These are phyloP conservation scores for Euphorbia tirucalli DNA, from an alignment of 345 rosid genomes.

Conservation along the genomic window DNA sequence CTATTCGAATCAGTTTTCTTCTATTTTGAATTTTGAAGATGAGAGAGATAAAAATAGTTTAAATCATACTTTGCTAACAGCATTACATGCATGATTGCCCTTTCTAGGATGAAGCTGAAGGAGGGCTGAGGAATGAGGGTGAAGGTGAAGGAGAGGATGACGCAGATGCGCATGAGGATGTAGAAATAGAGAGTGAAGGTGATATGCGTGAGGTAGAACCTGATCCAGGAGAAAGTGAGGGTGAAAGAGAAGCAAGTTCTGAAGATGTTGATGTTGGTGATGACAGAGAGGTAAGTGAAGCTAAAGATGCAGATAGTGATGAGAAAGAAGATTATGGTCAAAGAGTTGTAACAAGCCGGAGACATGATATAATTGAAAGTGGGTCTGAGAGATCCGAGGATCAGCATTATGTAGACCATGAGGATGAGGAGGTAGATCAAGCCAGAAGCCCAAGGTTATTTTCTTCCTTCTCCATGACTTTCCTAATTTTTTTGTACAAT, in stretches of 20 bases:
- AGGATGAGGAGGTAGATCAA: slow-evolving; percentile 90
- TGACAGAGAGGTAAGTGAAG: slow-evolving; percentile 66
- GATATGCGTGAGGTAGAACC: slow-evolving; percentile 61
- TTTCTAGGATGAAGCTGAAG: slow-evolving; percentile 65
- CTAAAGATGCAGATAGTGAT: slow-evolving; percentile 65
- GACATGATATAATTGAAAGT: slow-evolving; percentile 69
- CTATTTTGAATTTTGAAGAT: background rate
- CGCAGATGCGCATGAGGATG: slow-evolving; percentile 61
- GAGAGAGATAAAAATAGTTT: background rate
- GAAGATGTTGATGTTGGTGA: slow-evolving; percentile 54
- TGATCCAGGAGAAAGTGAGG: slow-evolving; percentile 89
- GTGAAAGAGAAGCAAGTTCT: slow-evolving; percentile 81
- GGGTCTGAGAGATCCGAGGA: slow-evolving; percentile 87
- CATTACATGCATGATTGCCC: background rate
- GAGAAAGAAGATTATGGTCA: slow-evolving; percentile 66
- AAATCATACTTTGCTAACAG: background rate
- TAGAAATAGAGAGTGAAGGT: slow-evolving; percentile 67
- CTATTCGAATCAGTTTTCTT: background rate
- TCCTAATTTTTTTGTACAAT: background rate
- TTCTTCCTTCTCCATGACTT: background rate
- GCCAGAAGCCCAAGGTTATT: slow-evolving; percentile 66
- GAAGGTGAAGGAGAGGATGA: slow-evolving; percentile 45
- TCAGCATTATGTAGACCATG: slow-evolving; percentile 60
- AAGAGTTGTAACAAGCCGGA: slow-evolving; percentile 57
- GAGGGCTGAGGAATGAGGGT: slow-evolving; percentile 51